Base-by-base conservation (phyloP, 2,329 filamentous ascomycete species). In the Balansia obtecta region DNA sequence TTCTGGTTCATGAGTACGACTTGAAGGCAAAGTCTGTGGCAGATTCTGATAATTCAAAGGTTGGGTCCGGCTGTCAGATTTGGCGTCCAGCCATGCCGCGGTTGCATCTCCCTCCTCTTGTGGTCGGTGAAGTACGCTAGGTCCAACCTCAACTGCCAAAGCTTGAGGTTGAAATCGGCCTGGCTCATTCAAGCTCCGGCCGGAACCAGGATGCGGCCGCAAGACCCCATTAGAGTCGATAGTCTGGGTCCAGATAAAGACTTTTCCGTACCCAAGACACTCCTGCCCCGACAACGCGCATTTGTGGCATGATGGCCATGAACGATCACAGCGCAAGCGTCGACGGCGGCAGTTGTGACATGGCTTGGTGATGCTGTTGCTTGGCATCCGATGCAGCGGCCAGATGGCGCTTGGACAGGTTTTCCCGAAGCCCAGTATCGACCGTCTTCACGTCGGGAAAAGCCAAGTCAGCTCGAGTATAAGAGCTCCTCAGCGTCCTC, bases 321-420 rank as follows among this genome's bases (percentile, higher is more conserved):
- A 81, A 53, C 75, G 71, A 63, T 83, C 80, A 63, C 80, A 83
- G 58, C 78, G 76, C 61, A 79, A 72, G 56, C 80, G 74, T 59
- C 73, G 73, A 51, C 73, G 74, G 53, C 78, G 77, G 64, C 79
- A 83, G 65, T 80, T 82, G 64, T 82, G 77, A 63, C 79, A 83
- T 53, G 74, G 59, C 58, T 71, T 74, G 59, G 58, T 61, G 57
- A 62, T 61, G 60, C 57, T 65, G 58, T 62, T 61, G 61, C 56
- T 64, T 57, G 61, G 62, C 62, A 57, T 61, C 43, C 59, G 56
- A 50, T 52, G 50, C 46, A 47, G 33, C 33, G 20, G 40, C 32
- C 30, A 30, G 18, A 16, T 33, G 49, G 12, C 12, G 34, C 37
- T 22, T 12, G 48, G n/a, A 18, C 15, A 20, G 20, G 20, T 9